Evolutionary conservation across 2,329 filamentous ascomycete species (phyloP).

Genomic region (Cadophora malorum): DNA sequence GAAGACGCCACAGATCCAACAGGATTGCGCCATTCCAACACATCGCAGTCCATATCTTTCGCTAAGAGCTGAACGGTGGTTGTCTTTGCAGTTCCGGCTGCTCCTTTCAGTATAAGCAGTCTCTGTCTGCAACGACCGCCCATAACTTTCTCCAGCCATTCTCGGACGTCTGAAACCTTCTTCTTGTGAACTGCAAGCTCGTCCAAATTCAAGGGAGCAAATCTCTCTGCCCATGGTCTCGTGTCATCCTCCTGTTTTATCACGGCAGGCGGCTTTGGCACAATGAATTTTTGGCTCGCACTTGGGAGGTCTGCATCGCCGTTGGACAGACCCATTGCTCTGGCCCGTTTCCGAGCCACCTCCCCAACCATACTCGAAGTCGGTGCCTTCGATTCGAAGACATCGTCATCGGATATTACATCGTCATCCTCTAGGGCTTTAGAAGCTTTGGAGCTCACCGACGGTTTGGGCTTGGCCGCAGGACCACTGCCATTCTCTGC

Average conservation of each 20-base stretch:
- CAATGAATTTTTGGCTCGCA: constrained; percentile 59
- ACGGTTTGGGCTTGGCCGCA: constrained; percentile 43
- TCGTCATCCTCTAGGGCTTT: constrained; percentile 49
- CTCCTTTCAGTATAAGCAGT: constrained; percentile 84
- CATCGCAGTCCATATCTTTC: constrained; percentile 74
- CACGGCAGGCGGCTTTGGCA: constrained; percentile 40
- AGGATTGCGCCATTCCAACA: constrained; percentile 93
- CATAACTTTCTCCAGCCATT: constrained; percentile 81
- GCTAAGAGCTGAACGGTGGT: constrained; percentile 82
- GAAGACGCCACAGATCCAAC: constrained; percentile 61
- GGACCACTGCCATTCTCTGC: constrained; percentile 29
- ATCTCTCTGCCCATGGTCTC: constrained; percentile 88
- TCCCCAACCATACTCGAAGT: constrained; percentile 61
- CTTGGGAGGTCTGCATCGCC: constrained; percentile 36
- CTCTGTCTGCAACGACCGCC: constrained; percentile 70
- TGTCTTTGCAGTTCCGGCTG: constrained; percentile 92
- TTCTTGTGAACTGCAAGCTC: constrained; percentile 95
- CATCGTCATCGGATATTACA: constrained; percentile 64
- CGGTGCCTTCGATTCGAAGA: constrained; percentile 57
- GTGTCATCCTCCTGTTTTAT: constrained; percentile 57
- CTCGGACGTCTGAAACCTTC: constrained; percentile 85
- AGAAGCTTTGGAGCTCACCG: constrained; percentile 47
- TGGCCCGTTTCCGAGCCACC: constrained; percentile 60
- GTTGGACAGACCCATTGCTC: constrained; percentile 46
- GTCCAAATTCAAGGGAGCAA: constrained; percentile 74